Percentiles rank a stretch among this genome's conserved stretches.
Conservation (phyloP, 306 rosid genomes). For the Vachellia pachyceras region DNA sequence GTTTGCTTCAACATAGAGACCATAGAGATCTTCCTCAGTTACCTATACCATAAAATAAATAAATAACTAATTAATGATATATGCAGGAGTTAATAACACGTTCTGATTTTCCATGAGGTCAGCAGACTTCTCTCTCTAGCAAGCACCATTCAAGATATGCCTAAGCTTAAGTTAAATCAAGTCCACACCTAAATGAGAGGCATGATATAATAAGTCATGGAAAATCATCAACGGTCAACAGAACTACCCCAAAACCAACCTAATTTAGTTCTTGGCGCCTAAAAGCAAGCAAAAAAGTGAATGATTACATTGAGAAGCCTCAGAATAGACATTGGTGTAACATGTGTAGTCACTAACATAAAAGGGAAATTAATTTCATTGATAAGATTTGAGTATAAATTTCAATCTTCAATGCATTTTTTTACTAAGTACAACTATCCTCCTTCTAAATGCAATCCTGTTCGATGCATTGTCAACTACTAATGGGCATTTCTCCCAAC, state of each 20-base stretch:
- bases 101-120: not conserved
- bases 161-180: not conserved
- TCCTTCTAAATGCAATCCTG: too few species aligned
- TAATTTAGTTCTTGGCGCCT: not conserved
- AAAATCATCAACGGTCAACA: conserved; percentile 29
- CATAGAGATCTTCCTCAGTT: conserved; percentile 66
- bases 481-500: too few species aligned
- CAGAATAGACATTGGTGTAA: not conserved
- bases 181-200: conserved; percentile 7
- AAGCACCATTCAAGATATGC: not conserved
- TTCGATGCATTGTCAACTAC: too few species aligned
- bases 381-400: not conserved
- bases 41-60: conserved; percentile 53
- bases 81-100: not conserved
- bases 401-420: not conserved
- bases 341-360: conserved; percentile 21
- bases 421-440: too few species aligned
- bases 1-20: conserved; percentile 78
- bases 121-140: too few species aligned
- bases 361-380: conserved; percentile 2
- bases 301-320: not conserved
- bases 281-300: conserved; percentile 6
- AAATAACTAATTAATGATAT: not conserved
- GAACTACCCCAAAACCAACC: conserved; percentile 12
- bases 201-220: not conserved